Evolutionary conservation across 306 rosid species (phyloP).

Genomic region (Prunus campanulata): DNA sequence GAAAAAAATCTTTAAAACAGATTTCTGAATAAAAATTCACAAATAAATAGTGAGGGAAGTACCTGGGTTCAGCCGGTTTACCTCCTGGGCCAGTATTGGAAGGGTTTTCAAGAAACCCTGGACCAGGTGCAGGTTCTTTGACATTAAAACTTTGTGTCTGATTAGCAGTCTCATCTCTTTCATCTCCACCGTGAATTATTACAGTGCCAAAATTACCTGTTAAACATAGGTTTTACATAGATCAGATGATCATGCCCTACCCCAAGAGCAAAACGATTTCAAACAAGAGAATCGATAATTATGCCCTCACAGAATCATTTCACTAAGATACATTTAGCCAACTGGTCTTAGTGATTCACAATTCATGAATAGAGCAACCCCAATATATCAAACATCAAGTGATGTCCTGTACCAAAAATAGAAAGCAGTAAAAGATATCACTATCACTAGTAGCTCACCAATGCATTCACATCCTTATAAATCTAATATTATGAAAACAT

Average conservation of each 20-base stretch:
- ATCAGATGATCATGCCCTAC: conserved; percentile 1
- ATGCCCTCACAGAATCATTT: not conserved
- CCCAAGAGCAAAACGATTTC: not conserved
- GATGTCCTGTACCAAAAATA: not conserved
- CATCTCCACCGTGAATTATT: conserved; percentile 66
- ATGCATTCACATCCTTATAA: not conserved
- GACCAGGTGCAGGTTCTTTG: conserved; percentile 40
- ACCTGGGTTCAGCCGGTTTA: conserved; percentile 47
- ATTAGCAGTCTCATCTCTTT: conserved; percentile 30
- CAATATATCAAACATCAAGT: not conserved
- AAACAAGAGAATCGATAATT: not conserved
- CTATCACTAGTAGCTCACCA: not conserved
- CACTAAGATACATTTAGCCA: not conserved
- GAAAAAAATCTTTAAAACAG: not conserved
- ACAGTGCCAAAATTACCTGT: conserved; percentile 81
- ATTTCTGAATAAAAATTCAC: not conserved
- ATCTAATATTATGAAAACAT: not conserved
- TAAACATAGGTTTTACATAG: conserved; percentile 18
- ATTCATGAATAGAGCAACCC: not conserved
- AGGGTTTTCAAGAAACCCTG: conserved; percentile 21
- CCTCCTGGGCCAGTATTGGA: conserved; percentile 33
- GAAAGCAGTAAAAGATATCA: not conserved
- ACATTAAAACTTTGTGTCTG: conserved; percentile 31
- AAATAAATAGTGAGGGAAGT: conserved; percentile 24
- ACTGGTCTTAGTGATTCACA: not conserved